These are phyloP conservation scores for Pythium monospermum DNA, from an alignment of 352 stramenopile genomes.

Conservation along the genomic window DNA sequence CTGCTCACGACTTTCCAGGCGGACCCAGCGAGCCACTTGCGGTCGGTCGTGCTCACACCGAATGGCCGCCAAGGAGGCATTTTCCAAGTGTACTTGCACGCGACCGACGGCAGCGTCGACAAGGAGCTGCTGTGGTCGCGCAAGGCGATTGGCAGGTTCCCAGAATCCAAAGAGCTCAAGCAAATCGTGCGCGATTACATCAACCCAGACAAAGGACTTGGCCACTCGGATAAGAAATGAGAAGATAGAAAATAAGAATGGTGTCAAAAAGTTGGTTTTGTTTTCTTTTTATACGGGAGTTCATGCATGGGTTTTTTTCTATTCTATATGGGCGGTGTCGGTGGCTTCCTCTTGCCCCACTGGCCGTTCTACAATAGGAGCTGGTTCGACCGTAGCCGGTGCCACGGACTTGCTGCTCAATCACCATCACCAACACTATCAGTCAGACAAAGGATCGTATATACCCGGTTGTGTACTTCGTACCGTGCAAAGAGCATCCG, in stretches of 20 bases:
- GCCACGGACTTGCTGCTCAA: conserved; percentile 18
- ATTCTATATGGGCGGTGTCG: no score
- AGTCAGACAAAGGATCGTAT: background rate
- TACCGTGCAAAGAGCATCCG: conserved; percentile 49
- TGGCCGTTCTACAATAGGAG: background rate
- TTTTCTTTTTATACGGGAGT: background rate
- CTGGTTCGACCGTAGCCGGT: background rate
- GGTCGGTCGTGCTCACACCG: conserved; percentile 58
- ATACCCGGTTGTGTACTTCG: background rate
- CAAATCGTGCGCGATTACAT: conserved; percentile 88
- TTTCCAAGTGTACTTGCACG: conserved; percentile 63
- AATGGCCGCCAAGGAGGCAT: conserved; percentile 53
- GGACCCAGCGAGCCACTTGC: conserved; percentile 44
- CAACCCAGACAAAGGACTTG: conserved; percentile 74
- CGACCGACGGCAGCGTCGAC: conserved; percentile 30
- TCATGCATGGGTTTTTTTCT: background rate
- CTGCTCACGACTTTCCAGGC: conserved; percentile 90
- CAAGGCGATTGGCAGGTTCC: conserved; percentile 76
- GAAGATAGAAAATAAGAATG: background rate
- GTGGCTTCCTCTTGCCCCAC: no score
- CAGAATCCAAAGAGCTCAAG: conserved; percentile 91
- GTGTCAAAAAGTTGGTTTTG: background rate
- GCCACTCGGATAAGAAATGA: conserved; percentile 78
- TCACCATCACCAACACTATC: background rate
- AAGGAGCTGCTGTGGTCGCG: conserved; percentile 84